These are phyloP conservation scores for Penicillium aurantiogriseum DNA, from an alignment of 2,329 filamentous ascomycete genomes.

Conservation along the genomic window DNA sequence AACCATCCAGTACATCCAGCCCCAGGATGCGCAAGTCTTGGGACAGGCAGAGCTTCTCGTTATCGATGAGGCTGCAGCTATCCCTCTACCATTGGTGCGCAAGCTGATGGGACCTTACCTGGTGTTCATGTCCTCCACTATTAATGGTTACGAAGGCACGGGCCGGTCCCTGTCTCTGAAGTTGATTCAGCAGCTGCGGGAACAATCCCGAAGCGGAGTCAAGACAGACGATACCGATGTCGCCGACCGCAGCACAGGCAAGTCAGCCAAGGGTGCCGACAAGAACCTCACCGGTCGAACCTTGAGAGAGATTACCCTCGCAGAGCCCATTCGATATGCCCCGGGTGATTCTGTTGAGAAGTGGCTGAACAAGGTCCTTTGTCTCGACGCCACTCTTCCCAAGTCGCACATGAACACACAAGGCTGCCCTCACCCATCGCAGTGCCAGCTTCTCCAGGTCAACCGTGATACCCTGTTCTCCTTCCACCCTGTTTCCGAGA, in stretches of 20 bases:
- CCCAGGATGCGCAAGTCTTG: conserved; percentile 90
- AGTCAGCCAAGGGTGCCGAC: conserved; percentile 63
- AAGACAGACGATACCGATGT: conserved; percentile 63
- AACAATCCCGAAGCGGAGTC: conserved; percentile 73
- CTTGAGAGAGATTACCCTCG: conserved; percentile 85
- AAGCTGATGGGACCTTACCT: conserved; percentile 96
- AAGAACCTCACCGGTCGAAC: conserved; percentile 67
- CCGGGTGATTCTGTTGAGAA: conserved; percentile 89
- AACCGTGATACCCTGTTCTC: conserved; percentile 98
- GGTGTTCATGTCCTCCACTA: conserved; percentile 98
- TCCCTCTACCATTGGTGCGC: conserved; percentile 84
- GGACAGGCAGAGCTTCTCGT: conserved; percentile 94
- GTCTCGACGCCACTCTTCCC: conserved; percentile 87
- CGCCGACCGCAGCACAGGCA: conserved; percentile 76
- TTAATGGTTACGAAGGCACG: conserved; percentile 98
- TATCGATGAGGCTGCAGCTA: conserved; percentile 96
- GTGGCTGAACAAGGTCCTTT: conserved; percentile 93
- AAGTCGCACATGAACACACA: conserved; percentile 68
- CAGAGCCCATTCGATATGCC: conserved; percentile 92
- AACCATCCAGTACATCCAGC: conserved; percentile 97
- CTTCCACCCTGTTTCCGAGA: conserved; percentile 94
- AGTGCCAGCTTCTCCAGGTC: conserved; percentile 89
- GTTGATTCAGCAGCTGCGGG: conserved; percentile 92
- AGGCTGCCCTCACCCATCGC: conserved; percentile 83
- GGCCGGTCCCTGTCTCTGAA: conserved; percentile 93